Conservation (phyloP, 352 stramenopile genomes). For the Ophiocytium majus region DNA sequence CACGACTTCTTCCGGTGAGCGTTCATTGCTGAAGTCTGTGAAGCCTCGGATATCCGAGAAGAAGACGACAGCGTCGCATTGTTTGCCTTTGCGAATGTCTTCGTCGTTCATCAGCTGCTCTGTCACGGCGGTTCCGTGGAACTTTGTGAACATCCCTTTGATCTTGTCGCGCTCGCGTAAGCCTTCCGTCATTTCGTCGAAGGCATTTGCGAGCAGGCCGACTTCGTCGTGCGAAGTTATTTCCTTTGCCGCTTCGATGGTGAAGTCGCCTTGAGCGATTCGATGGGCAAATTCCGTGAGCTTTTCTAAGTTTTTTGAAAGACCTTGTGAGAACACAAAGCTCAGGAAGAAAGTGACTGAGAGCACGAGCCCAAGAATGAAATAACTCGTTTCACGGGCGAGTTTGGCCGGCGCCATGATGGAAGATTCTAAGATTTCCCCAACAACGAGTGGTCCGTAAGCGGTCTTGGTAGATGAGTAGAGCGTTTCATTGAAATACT, state of each 20-base stretch:
- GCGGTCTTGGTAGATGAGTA: not conserved
- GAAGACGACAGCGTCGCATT: not conserved
- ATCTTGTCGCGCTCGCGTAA: not conserved
- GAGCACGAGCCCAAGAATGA: not conserved
- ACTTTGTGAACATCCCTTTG: constrained; percentile 17
- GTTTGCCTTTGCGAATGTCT: not conserved
- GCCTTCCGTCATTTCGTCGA: constrained; percentile 6
- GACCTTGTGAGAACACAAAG: not conserved
- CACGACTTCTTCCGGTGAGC: not conserved
- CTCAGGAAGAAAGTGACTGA: not conserved
- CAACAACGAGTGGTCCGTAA: not conserved
- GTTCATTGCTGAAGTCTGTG: not conserved
- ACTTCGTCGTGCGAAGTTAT: not conserved
- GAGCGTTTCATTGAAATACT: not conserved
- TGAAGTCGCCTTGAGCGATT: not conserved
- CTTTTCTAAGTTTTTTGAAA: constrained; percentile 17
- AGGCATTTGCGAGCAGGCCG: not conserved
- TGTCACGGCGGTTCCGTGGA: not conserved
- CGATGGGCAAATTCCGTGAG: constrained; percentile 7
- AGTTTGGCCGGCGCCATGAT: not conserved
- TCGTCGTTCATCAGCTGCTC: not conserved
- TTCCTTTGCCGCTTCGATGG: not conserved
- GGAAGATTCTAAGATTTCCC: constrained; percentile 2
- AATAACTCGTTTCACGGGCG: not conserved
- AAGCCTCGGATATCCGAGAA: constrained; percentile 6